Percentiles rank a stretch among this genome's conserved stretches.
Evolutionary conservation across 306 rosid genomes (phyloP).

Genomic region (Fragaria nilgerrensis): DNA sequence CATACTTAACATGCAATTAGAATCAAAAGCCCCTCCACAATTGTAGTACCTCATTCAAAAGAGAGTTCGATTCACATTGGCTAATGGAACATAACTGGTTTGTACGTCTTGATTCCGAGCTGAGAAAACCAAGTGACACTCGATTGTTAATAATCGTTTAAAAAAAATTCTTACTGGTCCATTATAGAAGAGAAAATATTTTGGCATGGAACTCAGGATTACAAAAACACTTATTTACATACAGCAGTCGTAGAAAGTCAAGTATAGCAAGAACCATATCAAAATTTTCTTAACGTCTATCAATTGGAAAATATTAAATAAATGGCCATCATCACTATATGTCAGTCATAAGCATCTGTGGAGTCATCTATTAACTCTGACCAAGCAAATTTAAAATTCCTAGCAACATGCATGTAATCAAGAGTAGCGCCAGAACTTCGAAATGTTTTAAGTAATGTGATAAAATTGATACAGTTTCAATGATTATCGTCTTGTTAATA

Average conservation of each 20-base stretch:
- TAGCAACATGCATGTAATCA: background rate
- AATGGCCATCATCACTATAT: background rate
- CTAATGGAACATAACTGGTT: constrained; percentile 96
- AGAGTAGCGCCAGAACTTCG: background rate
- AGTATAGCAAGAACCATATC: background rate
- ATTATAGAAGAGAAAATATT: background rate
- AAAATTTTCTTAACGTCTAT: background rate
- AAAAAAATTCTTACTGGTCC: background rate
- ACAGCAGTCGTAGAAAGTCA: background rate
- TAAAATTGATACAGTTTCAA: background rate
- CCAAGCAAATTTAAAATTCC: background rate
- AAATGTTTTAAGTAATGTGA: background rate
- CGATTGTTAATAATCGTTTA: background rate
- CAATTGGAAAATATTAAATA: background rate
- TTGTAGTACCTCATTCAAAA: constrained; percentile 80
- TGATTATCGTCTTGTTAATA: background rate
- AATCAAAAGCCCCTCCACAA: constrained; percentile 11
- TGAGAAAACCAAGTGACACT: constrained; percentile 27
- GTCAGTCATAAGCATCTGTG: background rate
- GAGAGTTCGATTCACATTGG: constrained; percentile 85
- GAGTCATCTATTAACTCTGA: background rate
- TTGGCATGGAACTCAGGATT: background rate
- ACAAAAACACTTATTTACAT: background rate
- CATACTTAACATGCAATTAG: background rate
- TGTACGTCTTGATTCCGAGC: constrained; percentile 76